These are phyloP conservation scores for carrot (Daucus carota) DNA, from an alignment of 129 eudicot species.

Conservation along the genomic window DNA sequence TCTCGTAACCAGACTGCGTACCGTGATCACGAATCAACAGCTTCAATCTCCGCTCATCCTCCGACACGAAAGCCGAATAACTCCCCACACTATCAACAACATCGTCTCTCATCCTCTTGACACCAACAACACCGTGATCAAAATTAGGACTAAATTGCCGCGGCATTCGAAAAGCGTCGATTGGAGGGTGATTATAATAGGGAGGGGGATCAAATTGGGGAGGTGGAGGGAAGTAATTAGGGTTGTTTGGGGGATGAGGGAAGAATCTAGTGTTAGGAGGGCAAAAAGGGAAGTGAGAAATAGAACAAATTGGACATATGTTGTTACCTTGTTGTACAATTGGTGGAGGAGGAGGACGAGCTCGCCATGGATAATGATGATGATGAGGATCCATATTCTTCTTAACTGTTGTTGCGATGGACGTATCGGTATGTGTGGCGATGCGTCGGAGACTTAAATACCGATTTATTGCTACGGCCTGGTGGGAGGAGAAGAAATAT, in stretches of 20 bases:
- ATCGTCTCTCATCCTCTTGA: constrained; percentile 53
- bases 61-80: constrained; percentile 14
- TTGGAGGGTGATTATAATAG: constrained; percentile 20
- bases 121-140: constrained; percentile 26
- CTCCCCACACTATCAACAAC: constrained; percentile 11
- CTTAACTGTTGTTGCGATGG: not conserved
- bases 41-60: constrained; percentile 59
- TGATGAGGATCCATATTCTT: no score
- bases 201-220: constrained; percentile 26
- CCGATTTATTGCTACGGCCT: no score
- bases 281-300: constrained; percentile 77
- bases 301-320: constrained; percentile 65
- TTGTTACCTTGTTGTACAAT: constrained; percentile 30
- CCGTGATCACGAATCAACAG: constrained; percentile 81
- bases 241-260: constrained; percentile 13
- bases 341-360: not conserved
- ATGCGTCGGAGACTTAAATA: no score
- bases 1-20: no score
- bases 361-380: not conserved
- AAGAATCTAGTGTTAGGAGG: constrained; percentile 45
- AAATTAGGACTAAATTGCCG: constrained; percentile 34
- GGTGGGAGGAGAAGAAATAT: no score
- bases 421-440: no score
- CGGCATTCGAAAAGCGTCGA: constrained; percentile 18
- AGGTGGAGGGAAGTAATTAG: constrained; percentile 5